A percentile compares a stretch with the other conserved stretches of the same genome.
Conservation (phyloP, 2,329 filamentous ascomycete genomes). For the Venturia asperata region DNA sequence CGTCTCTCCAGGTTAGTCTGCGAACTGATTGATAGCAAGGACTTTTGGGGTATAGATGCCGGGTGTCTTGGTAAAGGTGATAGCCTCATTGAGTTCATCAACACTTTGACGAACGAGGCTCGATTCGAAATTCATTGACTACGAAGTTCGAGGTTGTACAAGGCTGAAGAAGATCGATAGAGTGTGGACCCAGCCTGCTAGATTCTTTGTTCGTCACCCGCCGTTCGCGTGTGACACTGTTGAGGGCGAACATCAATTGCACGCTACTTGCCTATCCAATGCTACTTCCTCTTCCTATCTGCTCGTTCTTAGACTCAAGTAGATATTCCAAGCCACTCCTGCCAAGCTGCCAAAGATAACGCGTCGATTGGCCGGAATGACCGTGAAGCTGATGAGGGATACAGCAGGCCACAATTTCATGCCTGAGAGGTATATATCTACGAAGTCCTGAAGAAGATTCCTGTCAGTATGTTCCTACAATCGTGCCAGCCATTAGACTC, state of each 20-base stretch:
- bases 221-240: background rate
- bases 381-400: conserved; percentile 61
- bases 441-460: conserved; percentile 20
- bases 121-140: no score
- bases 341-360: conserved; percentile 65
- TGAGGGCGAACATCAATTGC: background rate
- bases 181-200: no score
- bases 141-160: no score
- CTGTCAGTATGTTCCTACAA: conserved; percentile 33
- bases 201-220: background rate
- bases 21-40: no score
- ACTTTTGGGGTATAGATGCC: no score
- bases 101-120: no score
- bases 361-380: conserved; percentile 63
- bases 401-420: conserved; percentile 67
- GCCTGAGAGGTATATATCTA: conserved; percentile 57
- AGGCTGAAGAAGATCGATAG: no score
- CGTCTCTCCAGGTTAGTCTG: no score
- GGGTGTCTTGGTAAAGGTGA: no score
- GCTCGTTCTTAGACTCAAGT: conserved; percentile 48
- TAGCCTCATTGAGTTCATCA: no score
- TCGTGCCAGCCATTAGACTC: conserved; percentile 24
- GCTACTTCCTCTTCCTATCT: background rate
- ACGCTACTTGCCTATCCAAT: background rate
- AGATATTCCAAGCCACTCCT: conserved; percentile 68